Evolutionary conservation across 148 eudicot genomes (phyloP), one percentile per base, ranked within the genome.

Genomic region (Spergularia bocconei): DNA sequence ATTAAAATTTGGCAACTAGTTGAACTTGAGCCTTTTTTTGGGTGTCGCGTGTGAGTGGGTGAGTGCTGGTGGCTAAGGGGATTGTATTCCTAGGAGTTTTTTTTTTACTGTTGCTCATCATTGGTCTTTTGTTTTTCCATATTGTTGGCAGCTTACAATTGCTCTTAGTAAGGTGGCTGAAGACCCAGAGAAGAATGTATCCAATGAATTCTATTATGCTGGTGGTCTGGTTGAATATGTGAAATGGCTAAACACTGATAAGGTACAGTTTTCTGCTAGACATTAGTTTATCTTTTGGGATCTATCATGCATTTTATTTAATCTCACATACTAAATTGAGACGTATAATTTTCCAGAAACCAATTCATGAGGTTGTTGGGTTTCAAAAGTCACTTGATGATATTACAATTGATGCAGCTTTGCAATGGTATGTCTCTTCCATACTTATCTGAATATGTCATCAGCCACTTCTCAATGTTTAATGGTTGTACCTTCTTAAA

Each of bases 201-300:
- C 79, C 76, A 86, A 77, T 75, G 91, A 90, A 81, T 95, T 88
- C 82, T 87, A 70, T 81, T 95, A 84, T 86, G 97, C 99, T 78
- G 99, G 99, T 75, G 99, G 97, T 33, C 80, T 95, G 64, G 78
- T 85, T 60, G 99, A 95, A 69, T 95, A 95, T 80, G 99, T 95
- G 81, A 92, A 80, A 77, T 95, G 99, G 99, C 88, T 95, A 75
- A 95, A 95, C 79, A 81, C 79, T 73, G 99, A 95, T 75, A 95
- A 95, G 94, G 97, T 86, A 75, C 71, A 69, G 75, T 19, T 78
- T 56, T 47, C 59, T 19, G 1, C 47, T 19, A 23, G 60, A 48
- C 25, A 58, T 38, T 79, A 23, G 15, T 59, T 73, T 55, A 15
- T 68, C 59, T 25, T 69, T 52, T 56, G 57, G 67, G 29, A 65